A percentile compares a stretch with the other conserved stretches of the same genome.
These are phyloP conservation scores for Diaporthe destruens DNA, from an alignment of 2,329 filamentous ascomycete genomes.

Conservation along the genomic window DNA sequence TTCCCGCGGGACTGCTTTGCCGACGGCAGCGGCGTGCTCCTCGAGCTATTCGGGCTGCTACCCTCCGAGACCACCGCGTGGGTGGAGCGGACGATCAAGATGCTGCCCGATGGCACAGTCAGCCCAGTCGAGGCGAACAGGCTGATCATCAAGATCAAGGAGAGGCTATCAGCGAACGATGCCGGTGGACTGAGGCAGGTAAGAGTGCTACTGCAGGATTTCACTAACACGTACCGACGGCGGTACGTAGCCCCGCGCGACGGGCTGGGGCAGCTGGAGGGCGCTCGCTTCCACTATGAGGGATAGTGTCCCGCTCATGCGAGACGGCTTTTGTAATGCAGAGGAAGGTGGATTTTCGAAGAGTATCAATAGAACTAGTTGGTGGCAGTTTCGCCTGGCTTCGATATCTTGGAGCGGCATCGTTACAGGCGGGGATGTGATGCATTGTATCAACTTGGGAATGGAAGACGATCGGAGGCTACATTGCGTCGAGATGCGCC, in stretches of 20 bases:
- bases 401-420: neutral
- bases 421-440: neutral
- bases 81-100: constrained; percentile 85
- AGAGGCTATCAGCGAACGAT: constrained; percentile 77
- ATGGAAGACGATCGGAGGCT: neutral
- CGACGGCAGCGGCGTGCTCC: constrained; percentile 91
- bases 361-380: constrained; percentile 17
- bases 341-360: neutral
- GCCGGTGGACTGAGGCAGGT: constrained; percentile 77
- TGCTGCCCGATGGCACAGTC: constrained; percentile 86
- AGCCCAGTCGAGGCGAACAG: constrained; percentile 84
- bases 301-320: constrained; percentile 54
- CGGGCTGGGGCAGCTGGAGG: constrained; percentile 88
- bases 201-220: constrained; percentile 89
- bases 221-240: constrained; percentile 93
- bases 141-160: constrained; percentile 83
- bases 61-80: constrained; percentile 83
- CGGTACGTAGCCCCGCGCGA: constrained; percentile 96
- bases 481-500: neutral
- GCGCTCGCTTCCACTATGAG: constrained; percentile 85
- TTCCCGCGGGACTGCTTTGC: constrained; percentile 97
- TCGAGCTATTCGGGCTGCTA: constrained; percentile 88
- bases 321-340: constrained; percentile 16
- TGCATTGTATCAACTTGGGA: neutral
- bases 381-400: neutral